phyloP scores from a whole-genome alignment of 495 filamentous ascomycete species.

The Aspergillus campestris region DNA sequence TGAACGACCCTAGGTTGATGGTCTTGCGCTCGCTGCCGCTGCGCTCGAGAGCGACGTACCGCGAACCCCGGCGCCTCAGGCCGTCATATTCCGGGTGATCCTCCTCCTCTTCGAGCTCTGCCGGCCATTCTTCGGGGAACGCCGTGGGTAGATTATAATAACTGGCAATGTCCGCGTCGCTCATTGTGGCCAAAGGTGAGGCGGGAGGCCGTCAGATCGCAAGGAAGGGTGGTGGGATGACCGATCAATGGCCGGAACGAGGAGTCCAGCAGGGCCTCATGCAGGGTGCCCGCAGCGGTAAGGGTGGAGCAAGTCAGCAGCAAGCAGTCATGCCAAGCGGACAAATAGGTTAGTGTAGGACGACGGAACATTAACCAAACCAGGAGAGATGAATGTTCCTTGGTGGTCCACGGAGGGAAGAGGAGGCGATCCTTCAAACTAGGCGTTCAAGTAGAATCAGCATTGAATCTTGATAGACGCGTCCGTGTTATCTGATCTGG shows the following conservation, averaged over 20 bases:
- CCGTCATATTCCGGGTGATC: slow-evolving; percentile 61
- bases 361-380: too few species aligned
- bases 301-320: slow-evolving; percentile 6
- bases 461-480: too few species aligned
- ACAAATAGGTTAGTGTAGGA: slow-evolving; percentile 2
- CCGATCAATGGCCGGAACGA: slow-evolving; percentile 1
- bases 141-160: slow-evolving; percentile 80
- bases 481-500: too few species aligned
- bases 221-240: slow-evolving; percentile 4
- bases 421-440: too few species aligned
- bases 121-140: slow-evolving; percentile 80
- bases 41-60: slow-evolving; percentile 75
- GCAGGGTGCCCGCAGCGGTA: slow-evolving; percentile 19
- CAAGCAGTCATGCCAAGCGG: background rate
- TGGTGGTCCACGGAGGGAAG: too few species aligned
- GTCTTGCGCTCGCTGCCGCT: slow-evolving; percentile 58
- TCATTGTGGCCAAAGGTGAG: slow-evolving; percentile 27
- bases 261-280: slow-evolving; percentile 4
- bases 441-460: too few species aligned
- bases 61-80: slow-evolving; percentile 37
- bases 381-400: too few species aligned
- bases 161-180: slow-evolving; percentile 69
- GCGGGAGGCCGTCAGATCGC: slow-evolving; percentile 2
- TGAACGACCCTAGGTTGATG: slow-evolving; percentile 59
- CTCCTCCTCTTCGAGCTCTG: slow-evolving; percentile 63